Percentiles rank a stretch among this genome's conserved stretches.
Conservation (phyloP, 2,329 filamentous ascomycete species). For the Colletotrichum lini region DNA sequence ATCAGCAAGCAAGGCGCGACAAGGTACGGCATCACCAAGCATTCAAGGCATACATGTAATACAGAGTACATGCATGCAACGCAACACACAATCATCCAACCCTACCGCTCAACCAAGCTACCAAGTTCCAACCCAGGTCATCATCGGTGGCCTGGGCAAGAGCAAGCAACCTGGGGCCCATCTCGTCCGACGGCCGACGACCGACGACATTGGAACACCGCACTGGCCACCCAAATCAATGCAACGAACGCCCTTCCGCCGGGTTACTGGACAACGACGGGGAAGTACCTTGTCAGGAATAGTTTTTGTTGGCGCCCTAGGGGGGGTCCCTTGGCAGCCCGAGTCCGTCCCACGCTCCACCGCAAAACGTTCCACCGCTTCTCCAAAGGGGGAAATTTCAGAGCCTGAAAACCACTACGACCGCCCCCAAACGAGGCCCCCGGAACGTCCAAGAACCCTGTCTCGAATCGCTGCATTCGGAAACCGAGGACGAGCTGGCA, state of each 20-base stretch:
- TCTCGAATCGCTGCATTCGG: conserved; percentile 25
- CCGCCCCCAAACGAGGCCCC: conserved; percentile 11
- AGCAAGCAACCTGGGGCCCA: too few relatives aligned
- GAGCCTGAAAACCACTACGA: conserved; percentile 20
- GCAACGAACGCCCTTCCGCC: conserved; percentile 31
- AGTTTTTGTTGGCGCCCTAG: conserved; percentile 10
- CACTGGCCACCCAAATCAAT: conserved; percentile 41
- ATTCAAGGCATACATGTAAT: conserved; percentile 4
- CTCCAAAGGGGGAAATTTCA: conserved; percentile 30
- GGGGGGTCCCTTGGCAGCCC: conserved; percentile 26
- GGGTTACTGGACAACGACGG: conserved; percentile 35
- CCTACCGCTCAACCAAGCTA: conserved; percentile 17
- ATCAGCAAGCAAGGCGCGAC: not conserved
- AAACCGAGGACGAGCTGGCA: conserved; percentile 18
- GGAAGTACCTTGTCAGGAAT: conserved; percentile 25
- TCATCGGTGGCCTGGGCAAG: conserved; percentile 26
- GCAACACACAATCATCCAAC: not conserved
- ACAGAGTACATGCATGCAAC: not conserved
- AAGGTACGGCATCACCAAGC: not conserved
- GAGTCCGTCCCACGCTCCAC: conserved; percentile 28
- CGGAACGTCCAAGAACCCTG: conserved; percentile 27
- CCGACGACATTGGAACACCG: conserved; percentile 34
- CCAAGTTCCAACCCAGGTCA: conserved; percentile 4
- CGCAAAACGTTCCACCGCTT: conserved; percentile 27
- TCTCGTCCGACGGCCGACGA: too few relatives aligned